These are phyloP conservation scores for Fusarium verticillioides DNA, from an alignment of 2,329 filamentous ascomycete genomes.

Conservation along the genomic window DNA sequence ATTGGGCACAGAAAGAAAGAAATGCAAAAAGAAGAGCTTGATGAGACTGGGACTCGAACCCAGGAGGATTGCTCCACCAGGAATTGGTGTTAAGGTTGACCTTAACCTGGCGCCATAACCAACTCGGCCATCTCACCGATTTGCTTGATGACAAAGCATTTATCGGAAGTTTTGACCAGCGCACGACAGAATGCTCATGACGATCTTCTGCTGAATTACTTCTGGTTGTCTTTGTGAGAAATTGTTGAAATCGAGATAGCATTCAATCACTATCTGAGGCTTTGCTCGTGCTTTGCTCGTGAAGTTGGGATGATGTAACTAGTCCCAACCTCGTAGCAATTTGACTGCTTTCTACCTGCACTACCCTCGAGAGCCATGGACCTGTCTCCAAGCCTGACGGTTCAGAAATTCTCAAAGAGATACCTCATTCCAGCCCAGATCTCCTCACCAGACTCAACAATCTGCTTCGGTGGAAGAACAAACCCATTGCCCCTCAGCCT, in stretches of 20 bases:
- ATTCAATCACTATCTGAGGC: not conserved
- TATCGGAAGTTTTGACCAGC: accelerated
- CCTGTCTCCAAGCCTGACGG: too few species aligned
- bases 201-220: not conserved
- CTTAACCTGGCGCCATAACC: conserved; percentile 36
- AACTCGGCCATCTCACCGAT: conserved; percentile 34
- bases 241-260: not conserved
- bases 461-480: conserved; percentile 42
- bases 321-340: not conserved
- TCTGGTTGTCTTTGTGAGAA: accelerated
- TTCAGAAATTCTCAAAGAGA: conserved; percentile 17
- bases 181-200: not conserved
- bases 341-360: too few species aligned
- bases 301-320: not conserved
- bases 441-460: conserved; percentile 57
- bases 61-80: conserved; percentile 36
- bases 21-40: not conserved
- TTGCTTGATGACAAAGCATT: conserved; percentile 24
- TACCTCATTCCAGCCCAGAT: conserved; percentile 58
- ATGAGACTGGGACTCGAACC: conserved; percentile 36
- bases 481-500: conserved; percentile 43
- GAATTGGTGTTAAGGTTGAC: conserved; percentile 34
- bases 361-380: accelerated
- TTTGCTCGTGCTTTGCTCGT: not conserved
- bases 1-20: not conserved